Conservation (phyloP, 495 filamentous ascomycete species). For the Aspergillus egyptiacus region DNA sequence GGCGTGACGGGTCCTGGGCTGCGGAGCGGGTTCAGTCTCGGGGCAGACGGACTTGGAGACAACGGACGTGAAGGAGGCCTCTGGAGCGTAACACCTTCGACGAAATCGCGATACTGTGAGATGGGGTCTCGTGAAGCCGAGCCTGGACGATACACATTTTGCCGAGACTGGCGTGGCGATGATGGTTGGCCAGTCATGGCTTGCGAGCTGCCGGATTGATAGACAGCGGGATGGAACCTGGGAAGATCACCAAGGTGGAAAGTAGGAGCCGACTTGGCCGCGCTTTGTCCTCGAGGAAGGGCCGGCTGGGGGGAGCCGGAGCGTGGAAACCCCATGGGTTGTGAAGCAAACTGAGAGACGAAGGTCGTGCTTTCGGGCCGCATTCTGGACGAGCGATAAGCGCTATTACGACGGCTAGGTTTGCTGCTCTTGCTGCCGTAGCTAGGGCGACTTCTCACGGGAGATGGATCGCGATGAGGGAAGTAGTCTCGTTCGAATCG, state of each 20-base stretch:
- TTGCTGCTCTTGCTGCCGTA: conserved; percentile 10
- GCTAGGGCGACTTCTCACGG: conserved; percentile 19
- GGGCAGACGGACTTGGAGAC: conserved; percentile 50
- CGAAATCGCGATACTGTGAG: conserved; percentile 36
- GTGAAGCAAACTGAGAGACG: conserved; percentile 32
- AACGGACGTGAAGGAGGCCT: conserved; percentile 26
- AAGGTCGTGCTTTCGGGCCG: conserved; percentile 34
- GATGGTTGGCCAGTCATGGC: conserved; percentile 20
- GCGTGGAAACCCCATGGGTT: conserved; percentile 33
- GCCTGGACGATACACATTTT: conserved; percentile 29
- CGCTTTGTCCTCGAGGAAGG: conserved; percentile 22
- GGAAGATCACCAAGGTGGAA: conserved; percentile 42
- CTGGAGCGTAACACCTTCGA: conserved; percentile 23
- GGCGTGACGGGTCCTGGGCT: conserved; percentile 77
- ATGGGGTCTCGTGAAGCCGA: conserved; percentile 33
- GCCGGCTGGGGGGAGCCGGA: conserved; percentile 33
- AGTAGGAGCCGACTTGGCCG: conserved; percentile 28
- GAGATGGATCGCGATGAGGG: conserved; percentile 29
- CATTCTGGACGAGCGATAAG: conserved; percentile 29
- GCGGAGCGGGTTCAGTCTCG: conserved; percentile 60
- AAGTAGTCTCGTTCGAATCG: conserved; percentile 39
- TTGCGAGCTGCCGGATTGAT: conserved; percentile 27
- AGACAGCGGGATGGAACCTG: conserved; percentile 46
- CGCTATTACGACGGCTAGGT: conserved; percentile 17
- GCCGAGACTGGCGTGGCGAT: conserved; percentile 30